Evolutionary conservation across 495 filamentous ascomycete species (phyloP).

Genomic region (Hypoxylon fuscum): DNA sequence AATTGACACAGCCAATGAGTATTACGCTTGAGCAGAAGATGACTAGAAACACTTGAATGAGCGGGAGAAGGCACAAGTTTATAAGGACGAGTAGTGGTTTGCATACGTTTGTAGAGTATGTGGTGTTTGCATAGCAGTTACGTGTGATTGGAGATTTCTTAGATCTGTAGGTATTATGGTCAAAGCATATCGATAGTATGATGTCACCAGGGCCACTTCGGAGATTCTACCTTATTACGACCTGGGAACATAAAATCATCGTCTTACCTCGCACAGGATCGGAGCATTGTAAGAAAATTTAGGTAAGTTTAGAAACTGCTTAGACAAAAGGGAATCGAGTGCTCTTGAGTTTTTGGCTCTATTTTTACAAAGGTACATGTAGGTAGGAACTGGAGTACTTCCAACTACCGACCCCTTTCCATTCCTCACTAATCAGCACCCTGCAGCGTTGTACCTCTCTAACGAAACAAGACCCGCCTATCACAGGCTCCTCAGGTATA

Average conservation of each 20-base stretch:
- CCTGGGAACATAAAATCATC: slow-evolving; percentile 12
- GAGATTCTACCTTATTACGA: slow-evolving; percentile 8
- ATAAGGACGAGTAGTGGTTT: no score
- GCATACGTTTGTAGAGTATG: no score
- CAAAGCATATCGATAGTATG: slow-evolving; percentile 30
- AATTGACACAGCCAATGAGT: no score
- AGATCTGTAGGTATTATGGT: slow-evolving; percentile 10
- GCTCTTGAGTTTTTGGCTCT: slow-evolving; percentile 53
- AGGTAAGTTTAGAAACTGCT: slow-evolving; percentile 25
- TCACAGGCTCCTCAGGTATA: slow-evolving; percentile 54
- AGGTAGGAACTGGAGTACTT: slow-evolving; percentile 49
- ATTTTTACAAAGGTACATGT: slow-evolving; percentile 61
- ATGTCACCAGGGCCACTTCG: slow-evolving; percentile 34
- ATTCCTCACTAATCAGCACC: slow-evolving; percentile 53
- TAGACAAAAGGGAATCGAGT: slow-evolving; percentile 59
- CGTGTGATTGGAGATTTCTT: slow-evolving; percentile 12
- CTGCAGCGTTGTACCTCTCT: slow-evolving; percentile 49
- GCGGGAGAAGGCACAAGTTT: not conserved
- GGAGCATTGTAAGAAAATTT: not conserved
- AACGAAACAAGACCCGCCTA: slow-evolving; percentile 54
- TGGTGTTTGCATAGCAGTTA: not conserved
- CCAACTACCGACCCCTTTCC: slow-evolving; percentile 45
- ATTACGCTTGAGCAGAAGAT: not conserved
- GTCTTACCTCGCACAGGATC: not conserved
- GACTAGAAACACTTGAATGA: not conserved